phyloP scores from a whole-genome alignment of 495 filamentous ascomycete species.

The Lasiosphaeris hirsuta region DNA sequence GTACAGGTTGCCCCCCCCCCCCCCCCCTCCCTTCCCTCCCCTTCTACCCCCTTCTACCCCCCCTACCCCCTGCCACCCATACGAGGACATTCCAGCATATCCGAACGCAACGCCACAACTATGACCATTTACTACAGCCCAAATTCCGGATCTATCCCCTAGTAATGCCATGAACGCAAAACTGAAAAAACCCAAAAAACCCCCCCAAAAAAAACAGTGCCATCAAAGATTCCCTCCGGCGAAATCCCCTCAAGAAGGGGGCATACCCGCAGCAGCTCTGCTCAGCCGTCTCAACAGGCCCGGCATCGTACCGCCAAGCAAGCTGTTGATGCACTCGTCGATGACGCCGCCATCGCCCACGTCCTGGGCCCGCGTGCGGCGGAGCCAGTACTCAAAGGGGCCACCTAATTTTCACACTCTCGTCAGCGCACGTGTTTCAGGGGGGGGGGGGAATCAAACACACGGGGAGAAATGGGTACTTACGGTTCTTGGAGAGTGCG shows the following conservation, averaged over 20 bases:
- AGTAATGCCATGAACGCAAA: too few species aligned
- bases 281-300: constrained; percentile 31
- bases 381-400: constrained; percentile 47
- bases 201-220: too few species aligned
- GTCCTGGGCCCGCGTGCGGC: constrained; percentile 33
- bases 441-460: neutral
- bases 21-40: too few species aligned
- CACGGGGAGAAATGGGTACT: constrained; percentile 8
- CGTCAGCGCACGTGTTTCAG: neutral
- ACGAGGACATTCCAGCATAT: too few species aligned
- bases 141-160: too few species aligned
- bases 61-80: too few species aligned
- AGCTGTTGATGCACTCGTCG: constrained; percentile 29
- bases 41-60: too few species aligned
- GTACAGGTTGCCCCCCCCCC: too few species aligned
- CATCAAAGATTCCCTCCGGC: too few species aligned
- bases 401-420: constrained; percentile 28
- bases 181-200: too few species aligned
- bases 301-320: constrained; percentile 35
- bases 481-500: constrained; percentile 39
- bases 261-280: constrained; percentile 33
- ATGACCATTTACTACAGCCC: too few species aligned
- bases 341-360: constrained; percentile 29
- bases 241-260: neutral
- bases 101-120: too few species aligned